phyloP scores from a whole-genome alignment of 75 land plant species.

The Picea glauca region DNA sequence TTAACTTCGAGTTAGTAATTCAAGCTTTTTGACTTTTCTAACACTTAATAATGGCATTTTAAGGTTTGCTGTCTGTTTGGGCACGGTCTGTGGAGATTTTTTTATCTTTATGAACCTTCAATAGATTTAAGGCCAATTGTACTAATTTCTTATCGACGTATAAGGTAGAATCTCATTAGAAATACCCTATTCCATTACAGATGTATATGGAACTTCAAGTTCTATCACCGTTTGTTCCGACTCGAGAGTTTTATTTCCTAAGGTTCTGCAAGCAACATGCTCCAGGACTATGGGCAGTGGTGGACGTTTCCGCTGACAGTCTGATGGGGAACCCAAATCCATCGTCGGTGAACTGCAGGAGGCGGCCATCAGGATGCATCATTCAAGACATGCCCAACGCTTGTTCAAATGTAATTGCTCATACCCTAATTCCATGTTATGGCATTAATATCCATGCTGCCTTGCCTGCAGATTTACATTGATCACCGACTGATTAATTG shows the following conservation, averaged over 20 bases:
- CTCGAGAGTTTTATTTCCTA: constrained; percentile 25
- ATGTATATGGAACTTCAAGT: constrained; percentile 35
- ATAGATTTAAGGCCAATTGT: not conserved
- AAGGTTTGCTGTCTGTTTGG: too few species aligned
- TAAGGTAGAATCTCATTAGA: not conserved
- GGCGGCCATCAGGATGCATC: constrained; percentile 38
- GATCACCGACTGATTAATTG: not conserved
- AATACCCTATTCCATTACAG: not conserved
- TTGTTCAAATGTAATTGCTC: constrained; percentile 38
- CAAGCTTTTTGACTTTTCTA: too few species aligned
- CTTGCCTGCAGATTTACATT: too few species aligned
- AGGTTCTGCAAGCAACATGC: constrained; percentile 30
- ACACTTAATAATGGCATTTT: too few species aligned
- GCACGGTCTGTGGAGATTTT: too few species aligned
- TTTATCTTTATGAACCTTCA: not conserved
- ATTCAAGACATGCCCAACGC: constrained; percentile 46
- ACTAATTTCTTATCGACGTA: not conserved
- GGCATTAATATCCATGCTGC: too few species aligned
- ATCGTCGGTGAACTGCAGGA: constrained; percentile 5
- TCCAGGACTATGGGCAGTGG: constrained; percentile 30
- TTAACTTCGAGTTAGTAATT: too few species aligned
- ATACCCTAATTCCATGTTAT: not conserved
- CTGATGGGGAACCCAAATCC: constrained; percentile 14
- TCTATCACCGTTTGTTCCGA: constrained; percentile 27
- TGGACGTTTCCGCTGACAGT: constrained; percentile 29